Evolutionary conservation across 2,329 filamentous ascomycete species (phyloP).

Genomic region (Alternaria metachromatica): DNA sequence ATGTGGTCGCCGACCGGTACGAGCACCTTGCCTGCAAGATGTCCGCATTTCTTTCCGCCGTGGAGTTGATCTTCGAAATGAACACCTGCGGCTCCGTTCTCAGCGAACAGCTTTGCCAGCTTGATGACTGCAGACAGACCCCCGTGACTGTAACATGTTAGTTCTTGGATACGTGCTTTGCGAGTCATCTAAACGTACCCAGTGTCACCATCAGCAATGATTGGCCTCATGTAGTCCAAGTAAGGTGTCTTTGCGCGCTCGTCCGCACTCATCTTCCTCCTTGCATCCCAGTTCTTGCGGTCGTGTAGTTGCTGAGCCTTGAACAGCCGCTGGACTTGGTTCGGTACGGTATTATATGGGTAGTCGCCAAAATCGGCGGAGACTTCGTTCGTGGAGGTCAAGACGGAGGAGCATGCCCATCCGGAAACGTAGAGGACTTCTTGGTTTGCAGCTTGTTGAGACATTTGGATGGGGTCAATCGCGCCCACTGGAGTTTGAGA

Average conservation of each 20-base stretch:
- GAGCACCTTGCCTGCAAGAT: constrained; percentile 93
- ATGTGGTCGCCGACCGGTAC: constrained; percentile 96
- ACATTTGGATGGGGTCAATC: constrained; percentile 99
- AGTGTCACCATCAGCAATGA: constrained; percentile 95
- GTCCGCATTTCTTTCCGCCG: constrained; percentile 97
- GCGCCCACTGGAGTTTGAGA: constrained; percentile 75
- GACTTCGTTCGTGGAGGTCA: constrained; percentile 95
- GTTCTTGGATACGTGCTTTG: background rate
- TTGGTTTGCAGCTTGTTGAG: constrained; percentile 94
- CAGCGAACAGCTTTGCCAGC: constrained; percentile 94
- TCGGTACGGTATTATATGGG: constrained; percentile 97
- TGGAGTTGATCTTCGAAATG: constrained; percentile 99
- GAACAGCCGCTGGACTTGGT: constrained; percentile 94
- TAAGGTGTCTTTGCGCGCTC: constrained; percentile 81
- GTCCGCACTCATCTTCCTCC: constrained; percentile 77
- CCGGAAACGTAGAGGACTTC: constrained; percentile 96
- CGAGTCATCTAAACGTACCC: constrained; percentile 55
- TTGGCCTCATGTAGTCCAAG: constrained; percentile 89
- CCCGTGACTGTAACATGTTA: constrained; percentile 70
- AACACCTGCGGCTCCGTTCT: constrained; percentile 93
- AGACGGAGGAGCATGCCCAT: constrained; percentile 93
- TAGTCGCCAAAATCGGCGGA: constrained; percentile 98
- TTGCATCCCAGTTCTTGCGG: constrained; percentile 88
- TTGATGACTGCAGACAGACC: constrained; percentile 93
- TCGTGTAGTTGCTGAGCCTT: constrained; percentile 98